Evolutionary conservation across 108 stramenopile species (phyloP), one percentile per base, ranked within the genome.

Genomic region (Nannochloropsis salina): DNA sequence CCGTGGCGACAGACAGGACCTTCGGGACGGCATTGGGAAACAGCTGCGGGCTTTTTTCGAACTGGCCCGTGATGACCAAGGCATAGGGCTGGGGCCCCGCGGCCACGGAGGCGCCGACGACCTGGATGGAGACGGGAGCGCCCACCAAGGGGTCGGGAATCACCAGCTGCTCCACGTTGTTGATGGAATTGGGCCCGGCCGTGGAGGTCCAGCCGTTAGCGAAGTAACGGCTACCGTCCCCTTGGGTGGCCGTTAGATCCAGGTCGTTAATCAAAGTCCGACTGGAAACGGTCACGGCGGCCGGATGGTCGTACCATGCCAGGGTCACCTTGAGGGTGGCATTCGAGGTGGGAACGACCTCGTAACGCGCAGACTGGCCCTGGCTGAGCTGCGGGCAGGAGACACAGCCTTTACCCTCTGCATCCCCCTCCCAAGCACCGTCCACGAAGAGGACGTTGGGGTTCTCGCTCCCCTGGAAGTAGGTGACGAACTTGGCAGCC

Each of bases 271-370:
- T 83, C 2, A 93, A 9, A 44, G 92, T 92, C 15, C 87, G 86
- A 51, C 84, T 80, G 80, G 92, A 93, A 22, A 87, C 83, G 44
- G 85, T 74, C 61, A 74, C 82, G 10, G 81, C 82, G 18, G 86
- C 90, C 3, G 92, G 88, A 44, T 92, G 89, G 85, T 94, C 93
- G 83, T 85, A 88, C 94, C 94, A 94, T 11, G 90, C 90, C 80
- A 94, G 51, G 11, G 94, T 93, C 18, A 90, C 91, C 41, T 86
- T 87, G 41, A 94, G 45, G 8, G 91, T 83, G 41, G 79, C 44
- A 43, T 45, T 80, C 3, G 83, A 21, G 20, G 61, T 74, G 20
- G 61, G 83, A 80, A 85, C 61, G n/a, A 74, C n/a, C 6, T n/a
- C 20, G n/a, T 74, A 74, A 15, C 61, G n/a, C 6, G 61, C 61